Conservation (phyloP, 257 asterid species). For the Solanum clarkiae region DNA sequence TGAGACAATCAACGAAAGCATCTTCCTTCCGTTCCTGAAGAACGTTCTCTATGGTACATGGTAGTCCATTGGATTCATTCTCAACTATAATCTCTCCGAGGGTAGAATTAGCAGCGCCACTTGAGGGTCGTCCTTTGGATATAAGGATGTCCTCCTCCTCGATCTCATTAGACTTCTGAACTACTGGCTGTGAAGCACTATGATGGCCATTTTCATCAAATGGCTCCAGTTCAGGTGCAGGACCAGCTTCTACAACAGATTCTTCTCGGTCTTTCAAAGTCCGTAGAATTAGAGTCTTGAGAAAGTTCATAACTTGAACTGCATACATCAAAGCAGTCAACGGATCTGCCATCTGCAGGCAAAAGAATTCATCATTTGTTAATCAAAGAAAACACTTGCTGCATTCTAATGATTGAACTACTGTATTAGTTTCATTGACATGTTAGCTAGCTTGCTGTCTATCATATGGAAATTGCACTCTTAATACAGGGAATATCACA, state of each 20-base stretch:
- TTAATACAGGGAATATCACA: background rate
- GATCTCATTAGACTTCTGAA: background rate
- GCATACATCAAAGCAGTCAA: slow-evolving; percentile 63
- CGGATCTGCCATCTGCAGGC: slow-evolving; percentile 64
- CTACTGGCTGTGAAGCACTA: slow-evolving; percentile 1
- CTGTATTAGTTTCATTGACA: background rate
- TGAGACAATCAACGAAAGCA: background rate
- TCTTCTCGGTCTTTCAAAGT: slow-evolving; percentile 48
- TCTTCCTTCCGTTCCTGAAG: slow-evolving; percentile 8
- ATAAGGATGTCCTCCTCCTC: background rate
- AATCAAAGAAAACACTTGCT: background rate
- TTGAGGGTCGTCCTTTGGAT: background rate
- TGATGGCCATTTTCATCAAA: slow-evolving; percentile 33
- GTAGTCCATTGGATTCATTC: slow-evolving; percentile 10
- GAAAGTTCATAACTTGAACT: slow-evolving; percentile 70
- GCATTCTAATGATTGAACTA: background rate
- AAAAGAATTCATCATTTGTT: background rate
- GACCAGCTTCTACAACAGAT: slow-evolving; percentile 15
- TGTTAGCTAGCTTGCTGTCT: background rate
- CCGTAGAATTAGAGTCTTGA: slow-evolving; percentile 41
- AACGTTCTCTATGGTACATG: slow-evolving; percentile 22
- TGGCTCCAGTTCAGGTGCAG: slow-evolving; percentile 17
- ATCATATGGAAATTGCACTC: background rate
- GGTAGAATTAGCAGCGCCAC: background rate
- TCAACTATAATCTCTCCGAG: slow-evolving; percentile 10